Evolutionary conservation across 768 basidiomycete genomes (phyloP), one percentile per base, ranked within the genome.

Genomic region (Termitomyces sp.): DNA sequence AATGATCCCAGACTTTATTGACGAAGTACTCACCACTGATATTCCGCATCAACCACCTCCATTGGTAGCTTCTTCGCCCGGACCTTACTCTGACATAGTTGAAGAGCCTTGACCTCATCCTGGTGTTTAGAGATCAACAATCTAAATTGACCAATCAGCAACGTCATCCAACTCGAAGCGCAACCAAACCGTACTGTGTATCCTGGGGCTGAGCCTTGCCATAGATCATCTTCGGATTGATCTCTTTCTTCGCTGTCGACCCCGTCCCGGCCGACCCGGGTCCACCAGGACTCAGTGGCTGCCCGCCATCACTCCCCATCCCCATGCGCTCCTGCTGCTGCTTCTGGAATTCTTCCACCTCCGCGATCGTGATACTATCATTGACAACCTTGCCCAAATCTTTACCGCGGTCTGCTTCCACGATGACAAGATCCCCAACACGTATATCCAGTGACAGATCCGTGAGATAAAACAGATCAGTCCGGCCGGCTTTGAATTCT

Each of bases 41-140:
- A 99, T 74, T 98, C 96, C 35, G 95, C 96, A 72, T 98, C 96
- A 51, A 97, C 87, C 59, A 99, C 95, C 73, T 98, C 93, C 96
- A 99, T 99, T 18, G 95, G 95, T 69, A 98, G 75, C 70, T 94
- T 94, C 77, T 95, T 91, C 71, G 94, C 93, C 55, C 87, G 79
- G 14, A 97, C 95, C 72, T 98, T 98, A 61, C 80, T 91, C 72
- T 93, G 86, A 66, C 95, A 97, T 56, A 98, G 77, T 67, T 91
- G 87, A 47, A 99, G 76, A 23, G 96, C 96, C 74, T 95, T 95
- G 58, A 85, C 74, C 74, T 99, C 96, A 72, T 99, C 96, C 67
- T 89, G 87, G 57, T 85, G 79, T 77, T 98, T 99, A 44, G 86
- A 78, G 30, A 86, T 78, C 61, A 98, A 79, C 46, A 91, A 73